Conservation (phyloP, 1,284 basidiomycete species). For the Golubevia sp. region DNA sequence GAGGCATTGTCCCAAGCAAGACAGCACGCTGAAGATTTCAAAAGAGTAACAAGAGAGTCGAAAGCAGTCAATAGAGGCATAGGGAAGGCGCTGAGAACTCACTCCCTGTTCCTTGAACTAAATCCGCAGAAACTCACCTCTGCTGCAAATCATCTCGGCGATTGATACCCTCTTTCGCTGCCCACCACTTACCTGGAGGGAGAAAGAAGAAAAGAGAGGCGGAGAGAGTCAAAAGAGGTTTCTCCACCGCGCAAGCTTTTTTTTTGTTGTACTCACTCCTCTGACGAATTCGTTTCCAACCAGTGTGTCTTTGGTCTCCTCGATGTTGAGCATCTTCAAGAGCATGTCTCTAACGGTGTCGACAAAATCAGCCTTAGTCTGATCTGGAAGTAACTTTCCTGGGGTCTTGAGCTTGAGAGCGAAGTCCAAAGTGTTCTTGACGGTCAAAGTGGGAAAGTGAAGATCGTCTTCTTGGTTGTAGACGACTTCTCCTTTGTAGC, state of each 20-base stretch:
- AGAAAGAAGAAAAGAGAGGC: too few species aligned
- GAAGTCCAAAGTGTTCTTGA: slow-evolving; percentile 39
- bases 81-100: too few species aligned
- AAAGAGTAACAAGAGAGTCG: too few species aligned
- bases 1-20: slow-evolving; percentile 65
- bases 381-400: slow-evolving; percentile 26
- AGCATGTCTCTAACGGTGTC: slow-evolving; percentile 37
- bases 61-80: too few species aligned
- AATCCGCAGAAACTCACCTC: too few species aligned
- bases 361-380: slow-evolving; percentile 29
- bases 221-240: too few species aligned
- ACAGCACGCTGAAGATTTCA: too few species aligned
- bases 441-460: slow-evolving; percentile 46
- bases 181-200: slow-evolving; percentile 17
- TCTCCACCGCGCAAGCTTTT: too few species aligned
- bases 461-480: slow-evolving; percentile 52
- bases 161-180: slow-evolving; percentile 37
- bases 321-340: slow-evolving; percentile 49
- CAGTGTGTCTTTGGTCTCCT: slow-evolving; percentile 49
- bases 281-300: slow-evolving; percentile 38
- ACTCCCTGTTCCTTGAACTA: too few species aligned
- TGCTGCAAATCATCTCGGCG: slow-evolving; percentile 56
- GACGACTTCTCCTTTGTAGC: slow-evolving; percentile 42
- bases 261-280: slow-evolving; percentile 40
- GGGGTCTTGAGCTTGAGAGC: slow-evolving; percentile 37